phyloP scores from a whole-genome alignment of 1,284 basidiomycete species.

The Leccinum proximum region DNA sequence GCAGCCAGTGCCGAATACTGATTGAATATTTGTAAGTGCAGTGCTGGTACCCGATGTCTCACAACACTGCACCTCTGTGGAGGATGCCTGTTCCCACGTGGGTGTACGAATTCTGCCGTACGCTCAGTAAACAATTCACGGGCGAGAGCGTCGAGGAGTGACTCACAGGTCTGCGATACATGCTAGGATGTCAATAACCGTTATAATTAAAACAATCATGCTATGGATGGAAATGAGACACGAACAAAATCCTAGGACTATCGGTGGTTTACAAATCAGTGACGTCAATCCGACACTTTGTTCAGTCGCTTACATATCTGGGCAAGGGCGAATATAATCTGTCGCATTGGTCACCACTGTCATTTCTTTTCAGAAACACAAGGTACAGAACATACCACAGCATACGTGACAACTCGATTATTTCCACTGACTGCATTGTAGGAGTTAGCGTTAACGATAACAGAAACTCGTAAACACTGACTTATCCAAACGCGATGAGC shows the following conservation, averaged over 20 bases:
- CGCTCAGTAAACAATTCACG: not conserved
- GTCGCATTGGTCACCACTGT: not conserved
- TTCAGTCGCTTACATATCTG: slow-evolving; percentile 15
- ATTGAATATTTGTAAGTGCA: not conserved
- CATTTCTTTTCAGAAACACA: not conserved
- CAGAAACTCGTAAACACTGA: slow-evolving; percentile 2
- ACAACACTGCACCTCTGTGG: slow-evolving; percentile 5
- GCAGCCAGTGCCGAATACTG: slow-evolving; percentile 11
- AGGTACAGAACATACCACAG: slow-evolving; percentile 15
- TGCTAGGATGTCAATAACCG: slow-evolving; percentile 7
- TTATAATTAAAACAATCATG: not conserved
- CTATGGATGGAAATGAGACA: not conserved
- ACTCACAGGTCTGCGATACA: slow-evolving; percentile 9
- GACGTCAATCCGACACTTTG: not conserved
- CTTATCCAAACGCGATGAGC: slow-evolving; percentile 29
- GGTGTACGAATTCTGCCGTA: slow-evolving; percentile 9
- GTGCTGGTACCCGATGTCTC: not conserved
- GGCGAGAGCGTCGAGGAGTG: accelerated
- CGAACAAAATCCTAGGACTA: slow-evolving; percentile 20
- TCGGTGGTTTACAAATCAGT: not conserved
- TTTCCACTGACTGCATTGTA: slow-evolving; percentile 18
- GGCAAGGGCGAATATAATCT: slow-evolving; percentile 10
- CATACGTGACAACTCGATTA: slow-evolving; percentile 14
- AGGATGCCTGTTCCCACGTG: slow-evolving; percentile 7
- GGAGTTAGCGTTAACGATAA: not conserved